Percentiles rank a stretch among this genome's conserved stretches.
phyloP scores from a whole-genome alignment of 2,329 filamentous ascomycete species.

The Penicillium vulpinum region DNA sequence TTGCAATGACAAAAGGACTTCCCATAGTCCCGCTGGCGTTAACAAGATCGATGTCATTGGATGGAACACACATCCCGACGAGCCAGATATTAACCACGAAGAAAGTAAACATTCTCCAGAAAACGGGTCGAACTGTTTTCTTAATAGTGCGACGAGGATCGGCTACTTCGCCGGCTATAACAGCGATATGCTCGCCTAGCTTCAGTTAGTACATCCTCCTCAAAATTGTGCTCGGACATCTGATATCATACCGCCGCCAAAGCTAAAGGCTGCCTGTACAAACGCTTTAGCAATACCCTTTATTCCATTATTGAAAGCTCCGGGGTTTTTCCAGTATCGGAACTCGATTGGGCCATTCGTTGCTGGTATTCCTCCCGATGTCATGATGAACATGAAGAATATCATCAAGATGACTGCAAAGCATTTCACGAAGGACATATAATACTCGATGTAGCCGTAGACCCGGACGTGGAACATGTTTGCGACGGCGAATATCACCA shows the following conservation, averaged over 20 bases:
- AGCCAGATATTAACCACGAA: constrained; percentile 40
- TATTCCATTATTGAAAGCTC: constrained; percentile 34
- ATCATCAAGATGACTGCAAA: constrained; percentile 35
- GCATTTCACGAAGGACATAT: constrained; percentile 36
- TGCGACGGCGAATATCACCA: constrained; percentile 27
- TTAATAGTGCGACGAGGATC: constrained; percentile 33
- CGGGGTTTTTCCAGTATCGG: constrained; percentile 29
- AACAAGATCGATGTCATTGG: constrained; percentile 29
- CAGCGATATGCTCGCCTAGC: constrained; percentile 33
- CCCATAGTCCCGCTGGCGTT: constrained; percentile 32
- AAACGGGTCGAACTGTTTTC: constrained; percentile 33
- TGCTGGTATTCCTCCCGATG: constrained; percentile 34
- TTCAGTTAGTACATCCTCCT: background rate
- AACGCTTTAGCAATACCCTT: constrained; percentile 39
- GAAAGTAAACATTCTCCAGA: constrained; percentile 39
- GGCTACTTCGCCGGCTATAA: constrained; percentile 35
- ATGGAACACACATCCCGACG: constrained; percentile 38
- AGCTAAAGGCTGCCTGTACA: constrained; percentile 37
- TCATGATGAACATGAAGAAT: constrained; percentile 40
- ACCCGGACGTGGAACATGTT: constrained; percentile 32
- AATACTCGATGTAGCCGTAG: constrained; percentile 35
- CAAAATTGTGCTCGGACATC: background rate
- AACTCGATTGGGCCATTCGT: constrained; percentile 38
- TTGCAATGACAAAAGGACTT: constrained; percentile 34
- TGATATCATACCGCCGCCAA: constrained; percentile 26